Percentiles rank a stretch among this genome's conserved stretches.
Evolutionary conservation across 2,329 filamentous ascomycete species (phyloP).

Genomic region (Trematosphaeria pertusa): DNA sequence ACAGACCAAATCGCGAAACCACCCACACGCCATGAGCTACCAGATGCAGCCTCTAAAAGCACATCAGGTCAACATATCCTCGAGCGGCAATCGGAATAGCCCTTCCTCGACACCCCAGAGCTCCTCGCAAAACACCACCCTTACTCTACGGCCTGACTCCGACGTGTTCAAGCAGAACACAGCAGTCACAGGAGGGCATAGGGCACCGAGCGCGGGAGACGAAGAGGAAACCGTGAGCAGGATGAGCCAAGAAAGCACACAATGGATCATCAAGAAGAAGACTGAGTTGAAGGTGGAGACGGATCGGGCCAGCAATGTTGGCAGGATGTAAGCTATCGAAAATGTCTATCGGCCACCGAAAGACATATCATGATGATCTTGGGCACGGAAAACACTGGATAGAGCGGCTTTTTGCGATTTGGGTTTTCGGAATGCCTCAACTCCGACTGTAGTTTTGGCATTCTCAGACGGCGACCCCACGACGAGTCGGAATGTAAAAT

Average conservation of each 20-base stretch:
- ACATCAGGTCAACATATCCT: conserved; percentile 12
- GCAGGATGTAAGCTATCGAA: too few relatives aligned
- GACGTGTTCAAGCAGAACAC: conserved; percentile 26
- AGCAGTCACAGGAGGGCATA: conserved; percentile 31
- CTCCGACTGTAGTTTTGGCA: too few relatives aligned
- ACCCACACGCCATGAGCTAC: conserved; percentile 1
- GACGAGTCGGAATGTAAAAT: too few relatives aligned
- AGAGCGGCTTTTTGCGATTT: too few relatives aligned
- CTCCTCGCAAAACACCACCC: conserved; percentile 20
- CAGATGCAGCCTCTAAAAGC: conserved; percentile 9
- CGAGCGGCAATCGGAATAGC: conserved; percentile 6
- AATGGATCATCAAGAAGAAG: conserved; percentile 38
- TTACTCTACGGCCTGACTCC: conserved; percentile 31
- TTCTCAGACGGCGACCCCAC: too few relatives aligned
- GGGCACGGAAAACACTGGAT: too few relatives aligned
- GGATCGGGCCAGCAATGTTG: conserved; percentile 17
- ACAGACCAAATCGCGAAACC: neutral
- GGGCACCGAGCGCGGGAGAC: conserved; percentile 17
- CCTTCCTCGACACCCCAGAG: conserved; percentile 12
- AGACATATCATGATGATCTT: too few relatives aligned
- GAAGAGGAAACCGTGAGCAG: conserved; percentile 23
- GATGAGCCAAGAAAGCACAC: conserved; percentile 20
- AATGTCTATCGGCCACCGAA: too few relatives aligned
- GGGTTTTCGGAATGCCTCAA: too few relatives aligned
- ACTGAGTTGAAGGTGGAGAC: conserved; percentile 40